Percentiles rank a stretch among this genome's conserved stretches.
phyloP scores from a whole-genome alignment of 495 filamentous ascomycete genomes.

The Rusavskia elegans region DNA sequence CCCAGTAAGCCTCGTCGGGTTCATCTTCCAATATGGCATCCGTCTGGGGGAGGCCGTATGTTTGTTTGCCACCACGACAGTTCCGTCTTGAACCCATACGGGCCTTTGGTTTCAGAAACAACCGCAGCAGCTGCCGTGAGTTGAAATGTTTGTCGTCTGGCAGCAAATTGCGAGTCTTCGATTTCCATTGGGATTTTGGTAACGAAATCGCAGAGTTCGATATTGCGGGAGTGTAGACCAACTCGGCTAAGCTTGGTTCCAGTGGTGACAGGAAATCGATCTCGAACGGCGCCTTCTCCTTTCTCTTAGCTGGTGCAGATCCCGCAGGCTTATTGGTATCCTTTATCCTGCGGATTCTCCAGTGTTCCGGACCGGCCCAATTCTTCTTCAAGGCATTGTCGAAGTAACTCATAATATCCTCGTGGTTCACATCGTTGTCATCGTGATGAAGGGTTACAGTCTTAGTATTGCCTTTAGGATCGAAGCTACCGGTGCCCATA shows the following conservation, averaged over 20 bases:
- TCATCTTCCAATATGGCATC: conserved; percentile 50
- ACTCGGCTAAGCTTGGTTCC: conserved; percentile 50
- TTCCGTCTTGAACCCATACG: conserved; percentile 44
- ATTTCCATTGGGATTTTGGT: conserved; percentile 88
- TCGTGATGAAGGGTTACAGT: conserved; percentile 54
- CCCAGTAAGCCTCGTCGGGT: conserved; percentile 95
- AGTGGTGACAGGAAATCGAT: conserved; percentile 75
- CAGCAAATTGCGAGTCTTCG: conserved; percentile 78
- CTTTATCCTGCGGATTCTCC: conserved; percentile 90
- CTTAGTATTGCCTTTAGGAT: conserved; percentile 44
- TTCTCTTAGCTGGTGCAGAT: conserved; percentile 41
- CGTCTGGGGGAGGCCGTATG: conserved; percentile 12
- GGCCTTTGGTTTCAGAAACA: conserved; percentile 92
- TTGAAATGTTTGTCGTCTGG: conserved; percentile 99
- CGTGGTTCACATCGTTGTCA: conserved; percentile 45
- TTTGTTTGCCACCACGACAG: not conserved
- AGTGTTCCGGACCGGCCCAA: conserved; percentile 98
- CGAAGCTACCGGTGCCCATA: conserved; percentile 44
- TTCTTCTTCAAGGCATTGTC: conserved; percentile 90
- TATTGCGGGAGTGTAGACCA: conserved; percentile 69
- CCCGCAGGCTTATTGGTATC: conserved; percentile 49
- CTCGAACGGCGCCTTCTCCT: conserved; percentile 92
- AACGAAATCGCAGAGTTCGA: conserved; percentile 69
- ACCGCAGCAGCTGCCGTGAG: conserved; percentile 68
- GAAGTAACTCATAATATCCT: conserved; percentile 93